Percentiles rank a stretch among this genome's conserved stretches.
Evolutionary conservation across 192 early-diverging fungal genomes (phyloP).

Genomic region (Kappamyces sp.): DNA sequence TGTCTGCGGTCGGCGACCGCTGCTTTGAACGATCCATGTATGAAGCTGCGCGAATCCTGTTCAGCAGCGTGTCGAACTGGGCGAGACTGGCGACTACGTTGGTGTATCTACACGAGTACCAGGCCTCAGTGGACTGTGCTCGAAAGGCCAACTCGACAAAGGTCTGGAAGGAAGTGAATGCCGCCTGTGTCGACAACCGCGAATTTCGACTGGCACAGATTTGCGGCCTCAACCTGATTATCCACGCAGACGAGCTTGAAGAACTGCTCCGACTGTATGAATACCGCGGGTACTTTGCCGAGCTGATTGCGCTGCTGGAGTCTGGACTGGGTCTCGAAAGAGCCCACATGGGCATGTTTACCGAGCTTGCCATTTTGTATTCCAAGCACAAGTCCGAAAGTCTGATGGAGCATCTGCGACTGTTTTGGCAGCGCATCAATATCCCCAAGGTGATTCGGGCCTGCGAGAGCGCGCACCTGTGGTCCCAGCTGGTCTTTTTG

Average conservation of each 20-base stretch:
- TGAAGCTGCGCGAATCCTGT: slow-evolving; percentile 90
- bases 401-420: slow-evolving; percentile 95
- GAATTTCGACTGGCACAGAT: slow-evolving; percentile 98
- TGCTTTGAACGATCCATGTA: slow-evolving; percentile 90
- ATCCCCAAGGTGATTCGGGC: slow-evolving; percentile 98
- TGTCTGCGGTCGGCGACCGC: slow-evolving; percentile 87
- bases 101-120: slow-evolving; percentile 91
- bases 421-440: slow-evolving; percentile 97
- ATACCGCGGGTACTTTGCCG: slow-evolving; percentile 79
- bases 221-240: slow-evolving; percentile 91
- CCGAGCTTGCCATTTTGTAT: slow-evolving; percentile 95
- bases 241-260: slow-evolving; percentile 96
- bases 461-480: slow-evolving; percentile 88
- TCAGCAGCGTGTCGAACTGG: slow-evolving; percentile 96
- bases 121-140: slow-evolving; percentile 95
- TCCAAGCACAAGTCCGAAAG: slow-evolving; percentile 91
- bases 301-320: slow-evolving; percentile 87
- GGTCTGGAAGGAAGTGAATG: slow-evolving; percentile 99
- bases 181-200: slow-evolving; percentile 86
- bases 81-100: slow-evolving; percentile 92
- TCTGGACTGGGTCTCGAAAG: slow-evolving; percentile 92
- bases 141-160: slow-evolving; percentile 97
- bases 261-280: slow-evolving; percentile 77
- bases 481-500: slow-evolving; percentile 96
- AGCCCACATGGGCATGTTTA: slow-evolving; percentile 99